Evolutionary conservation across 371 early-diverging fungal genomes (phyloP).

Genomic region (Mortierella sp.): DNA sequence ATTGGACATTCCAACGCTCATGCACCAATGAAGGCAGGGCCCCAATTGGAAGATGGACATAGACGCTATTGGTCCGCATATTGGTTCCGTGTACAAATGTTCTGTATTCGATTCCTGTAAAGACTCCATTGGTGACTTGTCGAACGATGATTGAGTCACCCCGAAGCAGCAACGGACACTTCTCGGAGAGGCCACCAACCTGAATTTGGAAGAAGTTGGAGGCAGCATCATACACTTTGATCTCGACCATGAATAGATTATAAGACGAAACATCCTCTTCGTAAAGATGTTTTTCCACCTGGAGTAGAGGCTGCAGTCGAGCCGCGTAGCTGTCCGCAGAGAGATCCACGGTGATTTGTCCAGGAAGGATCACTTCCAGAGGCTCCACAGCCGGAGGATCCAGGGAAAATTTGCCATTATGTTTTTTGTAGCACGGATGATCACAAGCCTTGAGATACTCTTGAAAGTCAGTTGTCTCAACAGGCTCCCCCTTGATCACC

Average conservation of each 20-base stretch:
- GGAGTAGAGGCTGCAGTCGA: constrained; percentile 40
- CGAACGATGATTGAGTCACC: constrained; percentile 48
- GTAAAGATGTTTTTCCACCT: constrained; percentile 37
- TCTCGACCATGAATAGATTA: constrained; percentile 42
- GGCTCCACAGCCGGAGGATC: constrained; percentile 40
- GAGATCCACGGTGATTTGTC: constrained; percentile 43
- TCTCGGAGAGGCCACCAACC: constrained; percentile 42
- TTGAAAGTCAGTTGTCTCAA: constrained; percentile 44
- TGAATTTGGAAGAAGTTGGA: constrained; percentile 44
- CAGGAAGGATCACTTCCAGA: constrained; percentile 40
- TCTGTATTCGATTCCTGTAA: constrained; percentile 43
- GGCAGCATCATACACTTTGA: constrained; percentile 33
- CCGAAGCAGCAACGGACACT: constrained; percentile 37
- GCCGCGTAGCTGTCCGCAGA: constrained; percentile 46
- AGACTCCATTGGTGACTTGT: constrained; percentile 35
- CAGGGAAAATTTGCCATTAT: constrained; percentile 48
- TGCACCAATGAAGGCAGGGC: constrained; percentile 32
- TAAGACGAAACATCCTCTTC: constrained; percentile 43
- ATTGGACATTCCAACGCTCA: constrained; percentile 50
- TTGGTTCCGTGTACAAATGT: constrained; percentile 50
- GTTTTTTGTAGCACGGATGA: constrained; percentile 44
- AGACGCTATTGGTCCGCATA: constrained; percentile 39
- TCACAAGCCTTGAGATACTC: constrained; percentile 29
- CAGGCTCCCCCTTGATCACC: constrained; percentile 38
- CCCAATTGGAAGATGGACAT: constrained; percentile 48